phyloP scores from a whole-genome alignment of 192 early-diverging fungal genomes.

The Mortierella alpina region DNA sequence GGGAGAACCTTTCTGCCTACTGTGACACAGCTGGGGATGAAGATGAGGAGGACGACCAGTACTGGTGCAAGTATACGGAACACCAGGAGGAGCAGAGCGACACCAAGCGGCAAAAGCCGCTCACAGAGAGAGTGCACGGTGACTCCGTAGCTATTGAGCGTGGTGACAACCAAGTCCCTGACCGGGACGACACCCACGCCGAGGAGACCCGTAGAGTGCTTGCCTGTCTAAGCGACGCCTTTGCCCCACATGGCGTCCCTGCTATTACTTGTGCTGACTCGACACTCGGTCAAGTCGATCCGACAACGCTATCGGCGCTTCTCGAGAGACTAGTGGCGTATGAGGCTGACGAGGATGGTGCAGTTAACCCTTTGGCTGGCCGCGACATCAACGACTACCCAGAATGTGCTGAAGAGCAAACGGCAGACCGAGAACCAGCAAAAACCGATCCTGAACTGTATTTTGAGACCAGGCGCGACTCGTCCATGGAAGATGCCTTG shows the following conservation, averaged over 20 bases:
- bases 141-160: background rate
- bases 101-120: background rate
- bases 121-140: background rate
- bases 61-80: conserved; percentile 44
- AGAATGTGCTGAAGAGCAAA: background rate
- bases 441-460: too few species aligned
- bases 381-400: background rate
- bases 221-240: too few species aligned
- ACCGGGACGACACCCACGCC: background rate
- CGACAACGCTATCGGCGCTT: conserved; percentile 13
- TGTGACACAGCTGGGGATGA: conserved; percentile 4
- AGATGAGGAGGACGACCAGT: conserved; percentile 38
- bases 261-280: background rate
- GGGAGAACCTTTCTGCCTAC: background rate
- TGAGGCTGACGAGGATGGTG: background rate
- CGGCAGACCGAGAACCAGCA: background rate
- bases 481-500: too few species aligned
- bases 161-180: background rate
- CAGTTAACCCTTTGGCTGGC: background rate
- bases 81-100: conserved; percentile 8
- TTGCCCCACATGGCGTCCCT: background rate
- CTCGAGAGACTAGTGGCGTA: conserved; percentile 15
- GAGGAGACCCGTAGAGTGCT: background rate
- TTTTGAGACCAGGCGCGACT: too few species aligned
- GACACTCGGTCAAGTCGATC: conserved; percentile 11